Percentiles rank a stretch among this genome's conserved stretches.
These are phyloP conservation scores for Sclerotinia nivalis DNA, from an alignment of 2,329 filamentous ascomycete species.

Conservation along the genomic window DNA sequence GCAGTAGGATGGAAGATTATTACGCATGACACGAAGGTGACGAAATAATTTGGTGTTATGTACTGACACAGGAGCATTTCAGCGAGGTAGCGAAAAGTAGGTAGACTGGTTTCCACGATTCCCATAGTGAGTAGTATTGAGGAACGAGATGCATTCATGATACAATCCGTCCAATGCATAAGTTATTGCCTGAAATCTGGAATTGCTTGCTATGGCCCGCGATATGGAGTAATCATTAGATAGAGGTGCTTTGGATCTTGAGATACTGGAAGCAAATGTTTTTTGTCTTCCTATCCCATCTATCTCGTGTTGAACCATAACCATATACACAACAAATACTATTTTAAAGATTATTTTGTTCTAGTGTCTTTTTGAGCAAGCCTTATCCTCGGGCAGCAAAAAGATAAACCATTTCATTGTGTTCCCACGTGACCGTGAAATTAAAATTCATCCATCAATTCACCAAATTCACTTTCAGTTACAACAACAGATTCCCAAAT, in stretches of 20 bases:
- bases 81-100: slow-evolving; percentile 20
- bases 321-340: neutral
- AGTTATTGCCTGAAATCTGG: slow-evolving; percentile 4
- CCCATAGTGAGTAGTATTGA: slow-evolving; percentile 22
- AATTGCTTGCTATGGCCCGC: neutral
- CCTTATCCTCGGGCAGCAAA: neutral
- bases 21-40: slow-evolving; percentile 12
- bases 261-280: slow-evolving; percentile 1
- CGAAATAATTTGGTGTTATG: slow-evolving; percentile 19
- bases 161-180: neutral
- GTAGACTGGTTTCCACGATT: slow-evolving; percentile 23
- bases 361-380: neutral
- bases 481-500: neutral
- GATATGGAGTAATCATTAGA: slow-evolving; percentile 4
- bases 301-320: neutral
- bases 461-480: neutral
- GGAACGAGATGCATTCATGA: slow-evolving; percentile 11
- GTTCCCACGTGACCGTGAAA: neutral
- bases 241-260: slow-evolving; percentile 2
- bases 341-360: neutral
- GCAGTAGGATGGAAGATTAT: slow-evolving; percentile 31
- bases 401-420: neutral
- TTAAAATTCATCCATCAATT: neutral
- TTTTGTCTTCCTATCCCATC: neutral
- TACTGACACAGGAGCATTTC: slow-evolving; percentile 24